phyloP scores from a whole-genome alignment of 2,329 filamentous ascomycete species.

The Ustulina deusta region DNA sequence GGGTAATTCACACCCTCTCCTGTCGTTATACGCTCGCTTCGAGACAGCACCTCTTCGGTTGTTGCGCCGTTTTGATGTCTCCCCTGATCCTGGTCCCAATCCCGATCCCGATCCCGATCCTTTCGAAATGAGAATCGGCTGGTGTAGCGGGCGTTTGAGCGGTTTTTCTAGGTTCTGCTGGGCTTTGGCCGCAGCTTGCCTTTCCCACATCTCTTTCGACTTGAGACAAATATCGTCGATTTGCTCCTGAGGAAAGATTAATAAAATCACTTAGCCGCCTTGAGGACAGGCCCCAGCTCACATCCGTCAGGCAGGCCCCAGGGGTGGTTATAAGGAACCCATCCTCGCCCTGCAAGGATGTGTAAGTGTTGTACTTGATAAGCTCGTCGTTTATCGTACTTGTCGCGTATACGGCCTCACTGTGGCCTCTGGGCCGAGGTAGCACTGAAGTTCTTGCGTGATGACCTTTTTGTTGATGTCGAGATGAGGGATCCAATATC shows the following conservation, averaged over 20 bases:
- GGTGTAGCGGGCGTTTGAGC: slow-evolving; percentile 68
- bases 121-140: slow-evolving; percentile 64
- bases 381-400: slow-evolving; percentile 54
- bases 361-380: slow-evolving; percentile 44
- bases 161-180: slow-evolving; percentile 61
- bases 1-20: slow-evolving; percentile 45
- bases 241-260: slow-evolving; percentile 62
- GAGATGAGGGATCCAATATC: slow-evolving; percentile 70
- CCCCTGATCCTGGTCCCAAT: slow-evolving; percentile 50
- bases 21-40: slow-evolving; percentile 50
- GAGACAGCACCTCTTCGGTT: slow-evolving; percentile 50
- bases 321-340: slow-evolving; percentile 70
- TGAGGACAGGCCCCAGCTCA: slow-evolving; percentile 53
- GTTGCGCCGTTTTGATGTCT: slow-evolving; percentile 53
- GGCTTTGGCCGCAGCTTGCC: slow-evolving; percentile 64
- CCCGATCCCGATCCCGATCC: slow-evolving; percentile 42
- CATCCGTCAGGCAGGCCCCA: slow-evolving; percentile 69
- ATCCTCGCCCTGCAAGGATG: slow-evolving; percentile 65
- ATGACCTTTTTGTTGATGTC: slow-evolving; percentile 72
- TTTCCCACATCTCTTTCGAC: slow-evolving; percentile 69
- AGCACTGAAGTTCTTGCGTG: slow-evolving; percentile 68
- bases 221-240: slow-evolving; percentile 72
- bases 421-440: slow-evolving; percentile 68
- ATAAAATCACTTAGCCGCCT: slow-evolving; percentile 28
- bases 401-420: slow-evolving; percentile 68